Evolutionary conservation across 495 filamentous ascomycete species (phyloP).

Genomic region (Daldinia vernicosa): DNA sequence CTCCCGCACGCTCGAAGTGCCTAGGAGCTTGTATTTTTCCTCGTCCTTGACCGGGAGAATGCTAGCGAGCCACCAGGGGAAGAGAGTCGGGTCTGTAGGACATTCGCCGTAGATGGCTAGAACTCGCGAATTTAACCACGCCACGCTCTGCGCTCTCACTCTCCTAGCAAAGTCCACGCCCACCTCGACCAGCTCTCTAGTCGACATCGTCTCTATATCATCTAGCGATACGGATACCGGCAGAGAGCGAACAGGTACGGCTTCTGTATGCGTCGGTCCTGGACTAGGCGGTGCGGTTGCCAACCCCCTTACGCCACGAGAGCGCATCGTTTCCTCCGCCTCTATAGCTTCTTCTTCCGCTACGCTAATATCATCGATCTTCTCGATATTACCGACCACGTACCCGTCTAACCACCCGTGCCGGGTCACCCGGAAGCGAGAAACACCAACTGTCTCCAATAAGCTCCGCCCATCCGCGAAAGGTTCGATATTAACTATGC

Average conservation of each 20-base stretch:
- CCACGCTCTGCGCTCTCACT: constrained; percentile 70
- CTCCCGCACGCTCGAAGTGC: constrained; percentile 77
- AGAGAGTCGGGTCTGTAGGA: constrained; percentile 76
- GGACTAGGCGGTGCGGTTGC: constrained; percentile 22
- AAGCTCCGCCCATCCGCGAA: constrained; percentile 83
- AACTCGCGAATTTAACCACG: constrained; percentile 77
- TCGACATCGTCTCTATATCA: constrained; percentile 70
- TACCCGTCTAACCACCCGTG: constrained; percentile 78
- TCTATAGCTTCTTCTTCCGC: constrained; percentile 82
- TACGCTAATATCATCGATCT: constrained; percentile 80
- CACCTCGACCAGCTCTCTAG: constrained; percentile 70
- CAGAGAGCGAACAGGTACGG: constrained; percentile 8
- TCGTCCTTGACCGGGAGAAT: constrained; percentile 78
- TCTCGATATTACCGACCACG: constrained; percentile 74
- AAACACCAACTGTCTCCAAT: constrained; percentile 76
- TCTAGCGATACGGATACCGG: constrained; percentile 34
- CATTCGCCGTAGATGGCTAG: constrained; percentile 78
- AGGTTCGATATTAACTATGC: constrained; percentile 74
- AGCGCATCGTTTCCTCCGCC: constrained; percentile 62
- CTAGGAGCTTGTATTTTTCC: constrained; percentile 80
- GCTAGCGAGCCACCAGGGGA: constrained; percentile 92
- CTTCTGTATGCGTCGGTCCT: not conserved
- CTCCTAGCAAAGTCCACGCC: constrained; percentile 71
- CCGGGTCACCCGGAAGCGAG: constrained; percentile 74
- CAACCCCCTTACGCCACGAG: constrained; percentile 28